Evolutionary conservation across 1,284 basidiomycete species (phyloP).

Genomic region (Ceratobasidium sp.): DNA sequence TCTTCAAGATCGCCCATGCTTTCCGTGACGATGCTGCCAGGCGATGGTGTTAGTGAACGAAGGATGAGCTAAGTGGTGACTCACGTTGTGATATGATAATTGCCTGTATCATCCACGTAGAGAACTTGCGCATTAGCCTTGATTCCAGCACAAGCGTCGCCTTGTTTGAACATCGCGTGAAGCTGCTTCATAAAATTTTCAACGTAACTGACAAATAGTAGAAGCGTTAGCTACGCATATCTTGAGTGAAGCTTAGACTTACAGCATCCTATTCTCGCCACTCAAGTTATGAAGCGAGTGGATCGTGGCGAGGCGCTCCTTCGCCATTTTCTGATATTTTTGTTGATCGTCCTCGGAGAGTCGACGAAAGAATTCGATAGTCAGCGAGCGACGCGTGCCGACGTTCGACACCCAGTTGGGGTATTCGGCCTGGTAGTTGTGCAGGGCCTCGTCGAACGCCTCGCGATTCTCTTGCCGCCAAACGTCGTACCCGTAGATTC

Average conservation of each 20-base stretch:
- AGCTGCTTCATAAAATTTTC: neutral
- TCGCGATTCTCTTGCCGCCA: constrained; percentile 14
- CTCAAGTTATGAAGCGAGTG: neutral
- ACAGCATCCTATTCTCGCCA: neutral
- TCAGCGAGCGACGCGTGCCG: constrained; percentile 3
- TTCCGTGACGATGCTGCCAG: neutral
- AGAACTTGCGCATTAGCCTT: constrained; percentile 8
- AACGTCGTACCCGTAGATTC: neutral
- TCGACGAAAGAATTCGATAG: neutral
- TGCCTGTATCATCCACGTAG: neutral
- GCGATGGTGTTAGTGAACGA: too few relatives aligned
- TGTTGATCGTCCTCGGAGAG: neutral
- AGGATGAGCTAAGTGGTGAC: neutral
- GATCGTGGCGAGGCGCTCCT: neutral
- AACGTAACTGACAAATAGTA: neutral
- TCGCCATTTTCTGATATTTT: constrained; percentile 5
- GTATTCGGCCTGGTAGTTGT: neutral
- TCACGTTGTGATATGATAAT: constrained; percentile 16
- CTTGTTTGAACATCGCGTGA: neutral
- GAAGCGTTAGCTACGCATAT: neutral
- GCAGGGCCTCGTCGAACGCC: neutral
- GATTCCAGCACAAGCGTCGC: neutral
- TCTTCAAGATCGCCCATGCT: neutral
- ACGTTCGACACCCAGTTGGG: neutral
- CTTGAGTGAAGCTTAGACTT: neutral